Evolutionary conservation across 148 eudicot species (phyloP).

Genomic region (Rhododendron henanense): DNA sequence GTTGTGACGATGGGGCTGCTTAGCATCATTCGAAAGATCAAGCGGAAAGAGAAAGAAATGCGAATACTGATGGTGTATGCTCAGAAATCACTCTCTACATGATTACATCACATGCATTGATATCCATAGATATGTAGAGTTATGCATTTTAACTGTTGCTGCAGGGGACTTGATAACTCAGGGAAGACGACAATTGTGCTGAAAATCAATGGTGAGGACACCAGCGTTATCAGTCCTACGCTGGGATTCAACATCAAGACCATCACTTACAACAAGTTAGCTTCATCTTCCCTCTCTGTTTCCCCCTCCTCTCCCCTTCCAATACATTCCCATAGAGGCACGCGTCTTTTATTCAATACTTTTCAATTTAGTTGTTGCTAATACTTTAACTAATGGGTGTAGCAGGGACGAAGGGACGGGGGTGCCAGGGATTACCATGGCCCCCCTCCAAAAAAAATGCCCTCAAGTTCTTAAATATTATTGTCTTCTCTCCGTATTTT

Average conservation of each 20-base stretch:
- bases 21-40: slow-evolving; percentile 89
- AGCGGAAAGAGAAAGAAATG: slow-evolving; percentile 95
- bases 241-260: slow-evolving; percentile 94
- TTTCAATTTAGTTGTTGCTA: not conserved
- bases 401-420: not conserved
- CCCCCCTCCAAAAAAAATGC: not conserved
- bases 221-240: slow-evolving; percentile 86
- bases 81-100: not conserved
- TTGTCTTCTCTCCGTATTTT: not conserved
- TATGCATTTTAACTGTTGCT: slow-evolving; percentile 6
- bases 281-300: not conserved
- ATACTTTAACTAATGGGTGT: not conserved
- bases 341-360: no score
- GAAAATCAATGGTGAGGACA: slow-evolving; percentile 92
- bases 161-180: slow-evolving; percentile 84
- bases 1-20: slow-evolving; percentile 73
- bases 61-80: slow-evolving; percentile 96
- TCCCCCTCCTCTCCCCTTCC: not conserved
- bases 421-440: not conserved
- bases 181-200: slow-evolving; percentile 93
- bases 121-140: not conserved
- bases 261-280: slow-evolving; percentile 67
- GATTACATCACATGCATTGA: not conserved
- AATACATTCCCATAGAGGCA: not conserved
- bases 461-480: not conserved